Conservation (phyloP, 2,329 filamentous ascomycete species). For the Colletotrichum spaethianum region DNA sequence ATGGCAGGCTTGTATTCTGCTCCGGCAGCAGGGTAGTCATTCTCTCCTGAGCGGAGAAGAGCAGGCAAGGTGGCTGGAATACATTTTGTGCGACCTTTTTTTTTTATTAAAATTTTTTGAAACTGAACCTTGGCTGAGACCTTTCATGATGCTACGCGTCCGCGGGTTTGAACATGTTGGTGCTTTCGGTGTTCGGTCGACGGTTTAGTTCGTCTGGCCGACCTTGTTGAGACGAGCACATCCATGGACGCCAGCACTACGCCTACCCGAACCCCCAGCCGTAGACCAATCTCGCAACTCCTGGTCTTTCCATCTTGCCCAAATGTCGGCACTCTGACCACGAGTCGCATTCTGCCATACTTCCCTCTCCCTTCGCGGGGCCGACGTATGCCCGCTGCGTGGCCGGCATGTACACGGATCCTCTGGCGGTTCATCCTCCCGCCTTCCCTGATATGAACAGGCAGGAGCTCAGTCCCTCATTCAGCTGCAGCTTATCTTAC, state of each 20-base stretch:
- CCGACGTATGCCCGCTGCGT: neutral
- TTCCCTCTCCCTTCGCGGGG: neutral
- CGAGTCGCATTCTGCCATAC: neutral
- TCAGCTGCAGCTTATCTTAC: neutral
- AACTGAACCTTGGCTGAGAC: neutral
- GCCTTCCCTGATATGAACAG: neutral
- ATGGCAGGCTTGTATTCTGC: neutral
- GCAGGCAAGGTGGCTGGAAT: slow-evolving; percentile 6
- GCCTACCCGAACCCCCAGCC: no score
- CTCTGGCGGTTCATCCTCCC: neutral
- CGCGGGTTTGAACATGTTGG: neutral
- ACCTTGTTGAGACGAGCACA: no score
- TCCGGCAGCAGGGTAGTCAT: slow-evolving; percentile 4
- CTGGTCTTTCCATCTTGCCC: neutral
- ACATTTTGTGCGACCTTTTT: neutral
- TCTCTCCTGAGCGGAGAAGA: neutral
- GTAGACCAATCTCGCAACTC: neutral
- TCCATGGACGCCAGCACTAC: neutral
- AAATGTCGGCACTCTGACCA: neutral
- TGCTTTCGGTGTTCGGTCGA: neutral
- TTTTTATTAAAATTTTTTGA: no score
- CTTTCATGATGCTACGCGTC: neutral
- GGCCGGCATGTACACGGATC: neutral
- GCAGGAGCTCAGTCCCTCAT: no score
- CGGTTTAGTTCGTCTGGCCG: neutral